Conservation (phyloP, 495 filamentous ascomycete species). For the Aspergillus saccharolyticus region DNA sequence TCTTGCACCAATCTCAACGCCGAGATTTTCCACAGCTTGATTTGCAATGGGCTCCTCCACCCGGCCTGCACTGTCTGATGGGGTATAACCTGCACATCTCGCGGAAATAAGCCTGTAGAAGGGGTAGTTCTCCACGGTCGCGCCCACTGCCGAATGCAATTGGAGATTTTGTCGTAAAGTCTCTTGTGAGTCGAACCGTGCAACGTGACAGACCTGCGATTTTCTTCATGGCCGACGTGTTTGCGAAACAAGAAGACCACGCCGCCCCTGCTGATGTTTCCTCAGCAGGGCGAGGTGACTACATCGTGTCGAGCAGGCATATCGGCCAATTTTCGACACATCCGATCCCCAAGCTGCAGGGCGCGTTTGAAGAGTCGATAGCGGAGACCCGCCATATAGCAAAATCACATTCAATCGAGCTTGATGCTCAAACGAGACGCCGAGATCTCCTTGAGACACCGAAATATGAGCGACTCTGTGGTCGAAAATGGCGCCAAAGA, state of each 20-base stretch:
- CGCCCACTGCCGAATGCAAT: not conserved
- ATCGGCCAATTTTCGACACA: conserved; percentile 51
- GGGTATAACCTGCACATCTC: not conserved
- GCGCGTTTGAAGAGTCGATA: conserved; percentile 90
- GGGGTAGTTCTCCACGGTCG: not conserved
- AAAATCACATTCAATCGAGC: conserved; percentile 44
- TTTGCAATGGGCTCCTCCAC: not conserved
- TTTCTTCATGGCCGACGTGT: not conserved
- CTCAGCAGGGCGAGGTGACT: conserved; percentile 2
- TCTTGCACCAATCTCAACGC: not conserved
- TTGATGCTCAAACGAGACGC: conserved; percentile 63
- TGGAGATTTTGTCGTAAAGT: not conserved
- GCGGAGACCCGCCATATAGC: conserved; percentile 55
- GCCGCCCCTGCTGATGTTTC: conserved; percentile 6
- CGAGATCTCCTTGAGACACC: conserved; percentile 62
- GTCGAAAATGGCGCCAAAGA: conserved; percentile 67
- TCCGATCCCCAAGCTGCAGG: conserved; percentile 81
- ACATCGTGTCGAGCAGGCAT: not conserved
- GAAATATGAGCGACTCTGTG: conserved; percentile 59
- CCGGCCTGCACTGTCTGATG: not conserved
- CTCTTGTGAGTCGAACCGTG: not conserved
- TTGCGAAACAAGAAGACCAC: not conserved
- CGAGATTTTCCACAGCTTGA: not conserved
- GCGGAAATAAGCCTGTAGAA: not conserved
- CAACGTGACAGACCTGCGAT: not conserved